These are phyloP conservation scores for Elaeis oleifera DNA, from an alignment of 202 grass and related monocot species.

Conservation along the genomic window DNA sequence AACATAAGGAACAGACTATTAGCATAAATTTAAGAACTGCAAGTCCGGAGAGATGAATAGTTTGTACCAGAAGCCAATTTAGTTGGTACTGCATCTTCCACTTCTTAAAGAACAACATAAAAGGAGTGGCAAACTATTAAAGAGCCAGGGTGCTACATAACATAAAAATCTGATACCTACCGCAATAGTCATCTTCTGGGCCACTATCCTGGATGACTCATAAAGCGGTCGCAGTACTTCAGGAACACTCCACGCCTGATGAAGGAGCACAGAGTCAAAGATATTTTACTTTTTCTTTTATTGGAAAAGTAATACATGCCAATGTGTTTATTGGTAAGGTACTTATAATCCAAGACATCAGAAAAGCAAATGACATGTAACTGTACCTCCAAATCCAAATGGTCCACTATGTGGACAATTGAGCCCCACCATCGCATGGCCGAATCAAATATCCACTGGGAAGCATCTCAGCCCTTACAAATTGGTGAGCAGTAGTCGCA, in stretches of 20 bases:
- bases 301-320: too few species aligned
- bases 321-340: too few species aligned
- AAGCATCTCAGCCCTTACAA: constrained; percentile 91
- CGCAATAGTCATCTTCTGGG: constrained; percentile 87
- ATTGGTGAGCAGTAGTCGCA: constrained; percentile 71
- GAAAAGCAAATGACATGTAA: neutral
- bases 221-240: constrained; percentile 90
- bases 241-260: constrained; percentile 78
- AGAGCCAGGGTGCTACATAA: neutral
- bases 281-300: too few species aligned
- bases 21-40: too few species aligned
- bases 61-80: too few species aligned
- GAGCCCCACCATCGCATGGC: constrained; percentile 85
- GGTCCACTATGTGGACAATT: constrained; percentile 93
- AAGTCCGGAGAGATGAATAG: too few species aligned
- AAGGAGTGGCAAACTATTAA: too few species aligned
- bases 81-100: too few species aligned
- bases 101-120: too few species aligned
- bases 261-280: neutral
- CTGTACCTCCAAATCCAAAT: constrained; percentile 81
- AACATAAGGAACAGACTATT: too few species aligned
- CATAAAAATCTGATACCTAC: constrained; percentile 35
- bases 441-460: constrained; percentile 95
- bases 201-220: constrained; percentile 81
- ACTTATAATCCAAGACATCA: too few species aligned